Conservation (phyloP, 768 basidiomycete species). For the Termitomyces sp. region DNA sequence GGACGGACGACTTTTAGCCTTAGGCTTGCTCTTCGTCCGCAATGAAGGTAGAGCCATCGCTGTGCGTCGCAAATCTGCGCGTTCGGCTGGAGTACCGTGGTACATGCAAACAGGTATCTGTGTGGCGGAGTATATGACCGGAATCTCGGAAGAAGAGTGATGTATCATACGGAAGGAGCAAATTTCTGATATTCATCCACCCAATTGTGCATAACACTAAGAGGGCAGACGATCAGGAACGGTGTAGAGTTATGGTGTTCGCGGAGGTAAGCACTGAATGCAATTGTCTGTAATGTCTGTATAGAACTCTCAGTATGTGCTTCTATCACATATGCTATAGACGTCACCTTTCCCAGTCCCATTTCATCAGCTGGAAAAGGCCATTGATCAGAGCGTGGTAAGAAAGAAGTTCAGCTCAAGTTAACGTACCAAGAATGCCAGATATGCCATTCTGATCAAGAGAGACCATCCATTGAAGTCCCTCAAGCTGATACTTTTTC, state of each 20-base stretch:
- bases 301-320: neutral
- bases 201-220: slow-evolving; percentile 95
- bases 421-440: slow-evolving; percentile 60
- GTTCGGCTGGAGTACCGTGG: slow-evolving; percentile 79
- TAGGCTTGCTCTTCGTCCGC: slow-evolving; percentile 8
- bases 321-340: neutral
- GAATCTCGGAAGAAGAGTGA: neutral
- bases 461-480: slow-evolving; percentile 93
- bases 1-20: neutral
- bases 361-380: slow-evolving; percentile 80
- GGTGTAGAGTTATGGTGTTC: slow-evolving; percentile 67
- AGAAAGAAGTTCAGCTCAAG: slow-evolving; percentile 5
- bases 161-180: slow-evolving; percentile 57
- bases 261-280: slow-evolving; percentile 88
- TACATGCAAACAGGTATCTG: slow-evolving; percentile 90
- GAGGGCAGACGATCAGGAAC: slow-evolving; percentile 87
- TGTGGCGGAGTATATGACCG: neutral
- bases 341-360: slow-evolving; percentile 79
- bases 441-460: slow-evolving; percentile 83
- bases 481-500: slow-evolving; percentile 90
- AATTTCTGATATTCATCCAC: slow-evolving; percentile 80
- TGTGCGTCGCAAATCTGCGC: slow-evolving; percentile 72
- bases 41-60: slow-evolving; percentile 40
- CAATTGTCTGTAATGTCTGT: slow-evolving; percentile 92
- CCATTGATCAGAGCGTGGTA: neutral